Conservation (phyloP, 2,329 filamentous ascomycete genomes). For the Hypoxylon sp. region DNA sequence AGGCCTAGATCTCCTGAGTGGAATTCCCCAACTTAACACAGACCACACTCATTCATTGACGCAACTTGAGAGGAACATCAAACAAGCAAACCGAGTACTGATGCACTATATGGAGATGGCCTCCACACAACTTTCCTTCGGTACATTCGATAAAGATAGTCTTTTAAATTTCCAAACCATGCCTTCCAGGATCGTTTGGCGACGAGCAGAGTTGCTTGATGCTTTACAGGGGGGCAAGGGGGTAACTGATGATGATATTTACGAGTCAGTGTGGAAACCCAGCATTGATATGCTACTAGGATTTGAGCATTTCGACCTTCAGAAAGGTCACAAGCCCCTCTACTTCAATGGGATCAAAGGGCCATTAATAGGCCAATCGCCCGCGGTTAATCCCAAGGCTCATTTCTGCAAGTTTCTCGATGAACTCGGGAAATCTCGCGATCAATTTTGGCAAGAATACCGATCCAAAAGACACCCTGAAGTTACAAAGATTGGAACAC, state of each 20-base stretch:
- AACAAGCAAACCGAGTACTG: constrained; percentile 36
- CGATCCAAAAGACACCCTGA: constrained; percentile 20
- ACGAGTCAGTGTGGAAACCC: constrained; percentile 50
- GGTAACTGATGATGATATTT: constrained; percentile 24
- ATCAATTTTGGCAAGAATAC: constrained; percentile 40
- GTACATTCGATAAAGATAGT: background rate
- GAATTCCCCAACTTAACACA: constrained; percentile 1
- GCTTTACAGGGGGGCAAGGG: constrained; percentile 3
- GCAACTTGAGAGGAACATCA: constrained; percentile 12
- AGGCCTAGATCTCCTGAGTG: constrained; percentile 34
- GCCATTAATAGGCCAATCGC: background rate
- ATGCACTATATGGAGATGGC: constrained; percentile 27
- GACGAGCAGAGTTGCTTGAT: background rate
- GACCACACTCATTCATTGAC: background rate
- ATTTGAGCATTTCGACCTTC: constrained; percentile 42
- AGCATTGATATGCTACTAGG: constrained; percentile 50
- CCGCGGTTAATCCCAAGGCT: background rate
- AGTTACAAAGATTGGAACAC: constrained; percentile 11
- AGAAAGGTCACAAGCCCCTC: constrained; percentile 20
- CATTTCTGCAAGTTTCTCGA: constrained; percentile 39
- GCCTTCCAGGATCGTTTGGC: constrained; percentile 5
- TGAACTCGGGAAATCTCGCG: constrained; percentile 37
- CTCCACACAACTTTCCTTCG: constrained; percentile 1
- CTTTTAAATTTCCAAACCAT: background rate
- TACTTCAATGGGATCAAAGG: background rate